A percentile compares a stretch with the other conserved stretches of the same genome.
These are phyloP conservation scores for Citrus inodora DNA, from an alignment of 345 rosid genomes.

Conservation along the genomic window DNA sequence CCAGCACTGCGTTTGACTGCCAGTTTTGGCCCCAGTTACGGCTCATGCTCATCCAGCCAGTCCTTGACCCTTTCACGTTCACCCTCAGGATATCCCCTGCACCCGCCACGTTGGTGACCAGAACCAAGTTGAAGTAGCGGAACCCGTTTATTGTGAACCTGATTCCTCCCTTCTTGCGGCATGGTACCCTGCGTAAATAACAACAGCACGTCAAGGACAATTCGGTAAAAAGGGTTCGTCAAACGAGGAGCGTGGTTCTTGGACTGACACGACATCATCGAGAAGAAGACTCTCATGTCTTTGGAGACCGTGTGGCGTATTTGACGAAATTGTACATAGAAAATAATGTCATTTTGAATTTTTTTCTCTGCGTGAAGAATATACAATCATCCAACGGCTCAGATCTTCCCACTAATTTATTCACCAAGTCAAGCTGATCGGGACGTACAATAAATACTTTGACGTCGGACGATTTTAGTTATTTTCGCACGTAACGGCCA, in stretches of 20 bases:
- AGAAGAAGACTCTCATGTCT: background rate
- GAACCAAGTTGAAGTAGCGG: conserved; percentile 54
- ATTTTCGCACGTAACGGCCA: too few species aligned
- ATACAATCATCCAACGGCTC: background rate
- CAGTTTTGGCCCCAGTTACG: conserved; percentile 62
- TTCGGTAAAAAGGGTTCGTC: background rate
- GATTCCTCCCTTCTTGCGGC: conserved; percentile 50
- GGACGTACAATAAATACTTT: too few species aligned
- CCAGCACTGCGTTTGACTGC: conserved; percentile 51
- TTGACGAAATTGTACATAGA: background rate
- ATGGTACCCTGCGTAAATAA: conserved; percentile 31
- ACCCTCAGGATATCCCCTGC: conserved; percentile 50
- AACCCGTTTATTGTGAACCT: conserved; percentile 56
- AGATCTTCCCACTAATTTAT: background rate
- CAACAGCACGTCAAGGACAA: background rate
- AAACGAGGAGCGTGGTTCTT: background rate
- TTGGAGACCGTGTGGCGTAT: background rate
- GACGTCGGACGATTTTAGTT: too few species aligned
- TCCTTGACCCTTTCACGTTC: conserved; percentile 44
- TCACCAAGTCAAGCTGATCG: too few species aligned
- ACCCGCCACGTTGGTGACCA: conserved; percentile 52
- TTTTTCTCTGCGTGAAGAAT: too few species aligned
- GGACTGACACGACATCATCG: background rate
- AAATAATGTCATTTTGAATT: background rate
- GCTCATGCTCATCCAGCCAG: conserved; percentile 51